Conservation (phyloP, 2,329 filamentous ascomycete species). For the Fusarium sp. region DNA sequence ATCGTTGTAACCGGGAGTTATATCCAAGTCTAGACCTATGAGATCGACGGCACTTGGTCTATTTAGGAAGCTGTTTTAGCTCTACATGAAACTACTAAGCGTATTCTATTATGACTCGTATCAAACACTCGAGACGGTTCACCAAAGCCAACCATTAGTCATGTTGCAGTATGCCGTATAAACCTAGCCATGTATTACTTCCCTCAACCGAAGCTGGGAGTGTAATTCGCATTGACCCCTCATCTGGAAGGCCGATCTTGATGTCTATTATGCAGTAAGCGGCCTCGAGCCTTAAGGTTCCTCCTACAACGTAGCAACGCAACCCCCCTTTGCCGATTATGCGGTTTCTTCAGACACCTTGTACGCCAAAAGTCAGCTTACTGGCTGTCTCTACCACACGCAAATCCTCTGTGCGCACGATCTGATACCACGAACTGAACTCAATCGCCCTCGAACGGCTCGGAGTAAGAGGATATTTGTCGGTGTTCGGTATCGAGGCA, state of each 20-base stretch:
- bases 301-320: conserved; percentile 10
- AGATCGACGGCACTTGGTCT: neutral
- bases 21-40: conserved; percentile 1
- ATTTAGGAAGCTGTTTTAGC: conserved; percentile 13
- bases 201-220: neutral
- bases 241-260: conserved; percentile 5
- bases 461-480: conserved; percentile 29
- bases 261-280: conserved; percentile 10
- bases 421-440: neutral
- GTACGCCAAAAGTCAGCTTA: conserved; percentile 17
- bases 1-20: neutral
- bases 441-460: neutral
- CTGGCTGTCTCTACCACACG: neutral
- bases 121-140: neutral
- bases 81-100: neutral
- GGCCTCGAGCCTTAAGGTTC: neutral
- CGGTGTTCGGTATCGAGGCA: conserved; percentile 28
- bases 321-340: conserved; percentile 11
- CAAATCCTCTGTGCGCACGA: neutral
- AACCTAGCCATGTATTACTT: neutral
- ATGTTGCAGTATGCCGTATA: neutral
- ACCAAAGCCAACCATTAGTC: neutral
- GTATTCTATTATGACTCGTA: conserved; percentile 4
- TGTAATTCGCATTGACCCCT: neutral
- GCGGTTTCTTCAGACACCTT: neutral